Evolutionary conservation across 2,329 filamentous ascomycete genomes (phyloP), one percentile per base, ranked within the genome.

Genomic region (Magnaporthiopsis incrustans): DNA sequence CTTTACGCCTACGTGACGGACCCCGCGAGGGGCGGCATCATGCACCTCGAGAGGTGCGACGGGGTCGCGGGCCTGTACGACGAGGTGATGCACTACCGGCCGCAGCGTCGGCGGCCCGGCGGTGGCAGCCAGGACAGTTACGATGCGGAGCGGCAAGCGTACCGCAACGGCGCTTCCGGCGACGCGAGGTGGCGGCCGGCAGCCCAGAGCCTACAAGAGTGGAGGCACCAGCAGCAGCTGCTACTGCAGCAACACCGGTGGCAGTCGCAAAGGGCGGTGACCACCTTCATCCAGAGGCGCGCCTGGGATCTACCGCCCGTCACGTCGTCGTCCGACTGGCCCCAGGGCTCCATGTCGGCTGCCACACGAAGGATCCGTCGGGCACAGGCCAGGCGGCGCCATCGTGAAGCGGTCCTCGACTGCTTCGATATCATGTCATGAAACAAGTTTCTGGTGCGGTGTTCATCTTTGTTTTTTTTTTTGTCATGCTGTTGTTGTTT

Each of bases 1-100:
- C 74, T 94, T n/a, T 82, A 86, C 63, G 79, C 91, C 2, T 82
- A 90, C 12, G 90, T 89, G 69, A 83, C 82, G 61, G 90, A 93
- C 69, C 74, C 74, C 53, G 77, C 79, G 63, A 84, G 89, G 53
- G 90, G 90, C 50, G 90, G 90, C 1, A 73, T 92, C 38, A 73
- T 90, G 69, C 82, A 87, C 70, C 78, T 89, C 59, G 84, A 87
- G 68, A 80, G 84, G 25, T 78, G 76, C 64, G 27, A 38, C 32
- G 60, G 26, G 22, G 30, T 53, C 60, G 38, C 27, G 35, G 74
- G 77, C 35, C 65, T 71, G 32, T 73, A 74, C 7, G 68, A 68
- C 68, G 71, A 81, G 73, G 30, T 61, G 35, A 35, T 38, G 35
- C 60, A 61, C n/a, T 56, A 57, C 56, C 38, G 38, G 5, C 38